phyloP scores from a whole-genome alignment of 108 stramenopile species.

The Hondaea fermentalgiana region DNA sequence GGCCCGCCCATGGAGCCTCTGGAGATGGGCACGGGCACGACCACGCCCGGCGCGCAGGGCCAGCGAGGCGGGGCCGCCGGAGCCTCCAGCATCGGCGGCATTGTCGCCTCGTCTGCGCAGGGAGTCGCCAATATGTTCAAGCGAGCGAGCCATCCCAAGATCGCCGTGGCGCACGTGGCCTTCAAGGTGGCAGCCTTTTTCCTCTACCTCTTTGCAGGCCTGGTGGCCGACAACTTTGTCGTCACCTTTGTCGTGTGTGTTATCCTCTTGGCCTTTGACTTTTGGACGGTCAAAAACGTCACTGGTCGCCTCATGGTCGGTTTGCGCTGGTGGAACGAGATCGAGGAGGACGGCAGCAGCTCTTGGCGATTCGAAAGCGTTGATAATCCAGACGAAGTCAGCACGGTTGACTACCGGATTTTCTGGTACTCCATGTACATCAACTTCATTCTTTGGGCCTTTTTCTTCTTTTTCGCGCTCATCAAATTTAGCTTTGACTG shows the following conservation, averaged over 20 bases:
- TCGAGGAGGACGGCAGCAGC: slow-evolving; percentile 45
- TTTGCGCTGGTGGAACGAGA: slow-evolving; percentile 54
- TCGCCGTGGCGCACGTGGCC: not conserved
- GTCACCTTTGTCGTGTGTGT: slow-evolving; percentile 46
- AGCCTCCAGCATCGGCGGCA: not conserved
- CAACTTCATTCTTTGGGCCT: slow-evolving; percentile 43
- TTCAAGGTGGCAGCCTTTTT: slow-evolving; percentile 37
- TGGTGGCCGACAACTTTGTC: slow-evolving; percentile 33
- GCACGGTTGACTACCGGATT: slow-evolving; percentile 40
- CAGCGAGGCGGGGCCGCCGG: not conserved
- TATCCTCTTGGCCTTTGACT: slow-evolving; percentile 52
- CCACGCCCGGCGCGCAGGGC: not conserved
- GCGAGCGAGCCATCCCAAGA: not conserved
- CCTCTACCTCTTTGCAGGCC: slow-evolving; percentile 38
- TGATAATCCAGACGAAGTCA: not conserved
- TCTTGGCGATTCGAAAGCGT: slow-evolving; percentile 50
- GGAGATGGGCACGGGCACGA: too few species aligned
- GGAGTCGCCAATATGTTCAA: not conserved
- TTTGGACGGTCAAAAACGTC: slow-evolving; percentile 58
- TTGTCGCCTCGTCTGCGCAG: not conserved
- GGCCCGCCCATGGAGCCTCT: too few species aligned
- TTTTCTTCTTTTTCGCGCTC: slow-evolving; percentile 36
- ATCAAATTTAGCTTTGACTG: slow-evolving; percentile 43
- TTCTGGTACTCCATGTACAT: slow-evolving; percentile 52
- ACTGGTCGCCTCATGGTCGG: slow-evolving; percentile 49